phyloP scores from a whole-genome alignment of 179 eudicot species.

The Pouteria campechiana region DNA sequence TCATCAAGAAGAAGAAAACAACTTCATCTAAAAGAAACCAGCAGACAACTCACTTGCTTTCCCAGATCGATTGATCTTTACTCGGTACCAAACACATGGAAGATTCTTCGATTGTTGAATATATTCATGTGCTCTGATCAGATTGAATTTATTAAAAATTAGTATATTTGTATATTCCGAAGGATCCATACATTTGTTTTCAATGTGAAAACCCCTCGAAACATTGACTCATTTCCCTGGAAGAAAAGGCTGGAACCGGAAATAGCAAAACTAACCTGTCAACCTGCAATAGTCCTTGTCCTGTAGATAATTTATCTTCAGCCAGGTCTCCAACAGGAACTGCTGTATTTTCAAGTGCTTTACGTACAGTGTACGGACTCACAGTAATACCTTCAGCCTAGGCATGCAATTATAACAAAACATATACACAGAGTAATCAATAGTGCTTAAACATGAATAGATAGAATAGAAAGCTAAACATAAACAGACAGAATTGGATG shows the following conservation, averaged over 20 bases:
- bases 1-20: too few relatives aligned
- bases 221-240: not conserved
- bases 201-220: constrained; percentile 1
- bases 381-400: constrained; percentile 86
- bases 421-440: not conserved
- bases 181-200: not conserved
- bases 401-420: constrained; percentile 4
- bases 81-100: constrained; percentile 65
- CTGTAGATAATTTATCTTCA: constrained; percentile 84
- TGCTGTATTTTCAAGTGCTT: constrained; percentile 89
- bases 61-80: constrained; percentile 68
- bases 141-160: constrained; percentile 2
- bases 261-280: constrained; percentile 57
- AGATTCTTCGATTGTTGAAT: constrained; percentile 39
- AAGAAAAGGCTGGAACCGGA: constrained; percentile 1
- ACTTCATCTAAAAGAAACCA: too few relatives aligned
- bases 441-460: not conserved
- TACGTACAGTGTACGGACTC: constrained; percentile 82
- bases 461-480: not conserved
- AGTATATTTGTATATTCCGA: not conserved
- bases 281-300: constrained; percentile 97
- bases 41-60: constrained; percentile 41
- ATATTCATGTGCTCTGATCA: constrained; percentile 84
- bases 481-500: not conserved
- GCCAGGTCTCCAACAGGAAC: constrained; percentile 58